Evolutionary conservation across 148 eudicot species (phyloP).

Genomic region (Silene uniflora): DNA sequence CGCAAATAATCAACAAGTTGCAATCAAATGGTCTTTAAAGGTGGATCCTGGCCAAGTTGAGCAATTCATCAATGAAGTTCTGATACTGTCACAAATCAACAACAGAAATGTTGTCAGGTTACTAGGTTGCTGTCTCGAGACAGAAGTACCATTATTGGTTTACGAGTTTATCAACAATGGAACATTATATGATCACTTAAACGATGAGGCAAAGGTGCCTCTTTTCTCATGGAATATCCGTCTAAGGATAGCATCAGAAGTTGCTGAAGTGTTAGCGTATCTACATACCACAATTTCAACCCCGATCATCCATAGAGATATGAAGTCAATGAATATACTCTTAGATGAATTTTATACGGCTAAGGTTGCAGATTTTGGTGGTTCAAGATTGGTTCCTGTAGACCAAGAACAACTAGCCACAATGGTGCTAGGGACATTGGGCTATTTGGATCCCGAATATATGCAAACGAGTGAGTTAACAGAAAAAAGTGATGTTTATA

Average conservation of each 20-base stretch:
- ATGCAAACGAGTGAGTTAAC: constrained; percentile 22
- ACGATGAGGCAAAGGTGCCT: constrained; percentile 15
- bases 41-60: constrained; percentile 24
- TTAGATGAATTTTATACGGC: constrained; percentile 25
- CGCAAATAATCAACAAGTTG: constrained; percentile 22
- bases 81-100: constrained; percentile 26
- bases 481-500: constrained; percentile 29
- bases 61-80: constrained; percentile 28
- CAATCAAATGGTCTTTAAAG: constrained; percentile 23
- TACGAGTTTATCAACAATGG: constrained; percentile 27
- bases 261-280: constrained; percentile 26
- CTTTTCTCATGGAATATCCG: constrained; percentile 16
- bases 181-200: constrained; percentile 24
- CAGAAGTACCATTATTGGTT: constrained; percentile 24
- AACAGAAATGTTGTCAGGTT: constrained; percentile 24
- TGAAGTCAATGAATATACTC: constrained; percentile 27
- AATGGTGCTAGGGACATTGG: constrained; percentile 24
- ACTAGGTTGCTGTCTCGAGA: constrained; percentile 28
- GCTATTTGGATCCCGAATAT: constrained; percentile 28
- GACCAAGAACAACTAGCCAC: constrained; percentile 21
- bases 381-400: constrained; percentile 21
- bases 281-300: constrained; percentile 20
- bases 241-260: constrained; percentile 23
- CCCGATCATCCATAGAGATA: constrained; percentile 28
- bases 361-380: constrained; percentile 30